Evolutionary conservation across 257 asterid species (phyloP).

Genomic region (Marsdenia floribunda): DNA sequence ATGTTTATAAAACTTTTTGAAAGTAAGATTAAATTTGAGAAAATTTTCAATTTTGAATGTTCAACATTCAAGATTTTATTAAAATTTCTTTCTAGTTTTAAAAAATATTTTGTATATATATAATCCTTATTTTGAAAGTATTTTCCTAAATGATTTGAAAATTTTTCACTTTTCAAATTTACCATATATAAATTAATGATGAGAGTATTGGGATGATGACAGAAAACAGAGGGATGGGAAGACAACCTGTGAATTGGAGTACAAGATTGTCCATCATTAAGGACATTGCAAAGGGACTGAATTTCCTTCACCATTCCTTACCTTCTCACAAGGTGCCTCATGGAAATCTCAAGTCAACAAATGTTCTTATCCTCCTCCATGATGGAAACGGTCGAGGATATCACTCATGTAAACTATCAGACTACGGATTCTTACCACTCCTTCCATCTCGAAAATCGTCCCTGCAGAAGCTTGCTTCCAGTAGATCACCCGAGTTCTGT

Average conservation of each 20-base stretch:
- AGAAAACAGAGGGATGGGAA: conserved; percentile 50
- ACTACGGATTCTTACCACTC: conserved; percentile 50
- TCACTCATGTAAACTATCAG: conserved; percentile 46
- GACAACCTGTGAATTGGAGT: conserved; percentile 48
- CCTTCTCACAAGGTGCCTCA: conserved; percentile 43
- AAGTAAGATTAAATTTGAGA: no score
- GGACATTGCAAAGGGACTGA: conserved; percentile 48
- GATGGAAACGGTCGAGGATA: neutral
- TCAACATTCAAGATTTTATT: no score
- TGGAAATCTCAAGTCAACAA: conserved; percentile 67
- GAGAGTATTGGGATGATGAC: conserved; percentile 3
- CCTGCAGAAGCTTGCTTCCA: conserved; percentile 30
- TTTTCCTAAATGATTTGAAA: no score
- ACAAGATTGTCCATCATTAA: conserved; percentile 48
- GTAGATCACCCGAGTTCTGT: conserved; percentile 45
- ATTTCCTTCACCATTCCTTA: conserved; percentile 40
- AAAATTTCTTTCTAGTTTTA: no score
- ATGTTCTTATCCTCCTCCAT: conserved; percentile 36
- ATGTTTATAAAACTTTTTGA: no score
- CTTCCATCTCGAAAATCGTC: conserved; percentile 26
- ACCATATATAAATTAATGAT: neutral
- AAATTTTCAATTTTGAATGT: no score
- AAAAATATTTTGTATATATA: no score
- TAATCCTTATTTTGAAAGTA: no score
- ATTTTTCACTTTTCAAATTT: no score